Base-by-base conservation (phyloP, 768 basidiomycete genomes). In the Suillus clintonianus region DNA sequence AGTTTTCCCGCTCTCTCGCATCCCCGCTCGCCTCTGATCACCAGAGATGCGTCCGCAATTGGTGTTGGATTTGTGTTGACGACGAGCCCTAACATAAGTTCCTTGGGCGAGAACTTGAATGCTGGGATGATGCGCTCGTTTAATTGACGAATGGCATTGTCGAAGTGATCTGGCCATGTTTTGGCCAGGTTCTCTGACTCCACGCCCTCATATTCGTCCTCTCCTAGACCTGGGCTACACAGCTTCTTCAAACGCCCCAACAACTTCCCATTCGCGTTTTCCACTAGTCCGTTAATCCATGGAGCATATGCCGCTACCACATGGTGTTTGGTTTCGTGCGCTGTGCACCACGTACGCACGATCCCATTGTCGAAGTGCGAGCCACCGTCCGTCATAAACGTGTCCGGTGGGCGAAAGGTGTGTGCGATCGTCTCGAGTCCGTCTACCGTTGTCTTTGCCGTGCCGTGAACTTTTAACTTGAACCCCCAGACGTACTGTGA, bases 231-330 rank as follows among this genome's bases (percentile, higher is more conserved):
- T 2, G 79, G 80, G 11, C 73, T 70, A 50, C 80, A 81, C 5
- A 81, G 57, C 0, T 72, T 51, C 27, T 67, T 67, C 2, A 82
- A 64, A 0, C 67, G n/a, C 9, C 70, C 59, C 0, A 81, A 27
- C 4, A 27, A 27, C 27, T 27, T 27, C 27, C 27, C 27, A 4
- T 27, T 27, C 2, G 27, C 27, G 8, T 72, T 72, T 45, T 80
- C 75, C 0, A 78, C 69, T 0, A 79, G 66, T 0, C 79, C 75
- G 57, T 80, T 81, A 15, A 80, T 65, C 81, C 80, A 82, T 13
- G 80, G 80, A 13, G 78, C 70, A 59, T 82, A 82, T 3, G 76
- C 75, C 11, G 77, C 48, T 0, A 68, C 62, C 0, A 74, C 64
- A 14, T 74, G 65, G 6, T 69, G 62, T 37, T 68, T 56, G 0